Evolutionary conservation across 805 yeast genomes (phyloP), one percentile per base, ranked within the genome.

Genomic region (Nakazawaea wickerhamii): DNA sequence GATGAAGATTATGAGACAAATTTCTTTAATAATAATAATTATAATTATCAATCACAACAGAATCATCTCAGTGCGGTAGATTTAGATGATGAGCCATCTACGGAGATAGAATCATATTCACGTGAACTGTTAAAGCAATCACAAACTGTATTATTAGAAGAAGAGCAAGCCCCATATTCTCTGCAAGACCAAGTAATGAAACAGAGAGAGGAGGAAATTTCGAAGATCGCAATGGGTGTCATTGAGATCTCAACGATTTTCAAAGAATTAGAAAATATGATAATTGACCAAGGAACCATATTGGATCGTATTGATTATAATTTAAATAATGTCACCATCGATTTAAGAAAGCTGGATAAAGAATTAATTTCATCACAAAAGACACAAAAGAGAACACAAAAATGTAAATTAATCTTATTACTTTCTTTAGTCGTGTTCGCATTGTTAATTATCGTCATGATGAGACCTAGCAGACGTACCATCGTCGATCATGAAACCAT

Each of bases 301-400:
- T 70, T 93, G 46, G 99, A 93, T 62, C 69, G 97, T 51, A 91
- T 93, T 44, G 99, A 91, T 61, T 93, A 91, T 60, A 93, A 93
- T 57, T 65, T 93, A 46, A 84, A 83, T 47, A 80, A 79, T 46
- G 83, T 95, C n/a, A 82, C 77, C 2, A 77, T 77, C 27, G 84
- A 88, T 50, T 74, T 91, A 46, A 78, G 81, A 54, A 73, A 71
- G 30, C 93, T 97, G 0, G 86, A 85, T 47, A 76, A 77, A 47
- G 93, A 93, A 62, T 66, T 93, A 47, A 68, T 72, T 8, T 72
- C 79, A 51, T 97, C 97, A 0, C 80, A 84, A 35, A 63, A 68
- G 13, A 86, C 91, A 63, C 98, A 93, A 55, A 84, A 84, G 58
- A 72, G 93, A 47, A 86, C 95, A 2, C 87, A 88, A 46, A 93